Evolutionary conservation across 1,284 basidiomycete genomes (phyloP).

Genomic region (Ganoderma leucocontextum): DNA sequence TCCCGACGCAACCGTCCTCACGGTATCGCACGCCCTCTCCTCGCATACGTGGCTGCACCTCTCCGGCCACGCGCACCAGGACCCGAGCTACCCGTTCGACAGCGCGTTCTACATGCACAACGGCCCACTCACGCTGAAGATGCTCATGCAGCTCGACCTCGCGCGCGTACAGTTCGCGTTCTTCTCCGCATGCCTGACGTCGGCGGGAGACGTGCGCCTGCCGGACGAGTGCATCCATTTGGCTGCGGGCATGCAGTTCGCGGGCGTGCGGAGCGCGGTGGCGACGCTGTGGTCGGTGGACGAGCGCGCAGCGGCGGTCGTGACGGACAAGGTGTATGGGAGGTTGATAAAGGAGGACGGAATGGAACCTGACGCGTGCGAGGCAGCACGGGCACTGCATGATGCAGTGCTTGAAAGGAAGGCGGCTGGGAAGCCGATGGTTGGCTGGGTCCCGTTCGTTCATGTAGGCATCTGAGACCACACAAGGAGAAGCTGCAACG

Average conservation of each 20-base stretch:
- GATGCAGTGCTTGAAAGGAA: neutral
- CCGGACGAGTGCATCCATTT: neutral
- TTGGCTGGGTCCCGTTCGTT: neutral
- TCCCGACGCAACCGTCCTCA: neutral
- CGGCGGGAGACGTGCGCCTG: neutral
- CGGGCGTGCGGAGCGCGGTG: neutral
- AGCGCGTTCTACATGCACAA: neutral
- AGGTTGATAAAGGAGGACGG: neutral
- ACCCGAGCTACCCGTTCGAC: neutral
- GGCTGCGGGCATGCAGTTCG: neutral
- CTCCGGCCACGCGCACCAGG: neutral
- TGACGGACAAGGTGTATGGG: neutral
- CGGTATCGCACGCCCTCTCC: neutral
- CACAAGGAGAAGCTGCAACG: neutral
- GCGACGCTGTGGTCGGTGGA: neutral
- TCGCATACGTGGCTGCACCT: neutral
- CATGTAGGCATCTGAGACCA: neutral
- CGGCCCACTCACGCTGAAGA: no score
- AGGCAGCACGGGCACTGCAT: neutral
- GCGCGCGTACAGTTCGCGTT: neutral
- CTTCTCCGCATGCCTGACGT: neutral
- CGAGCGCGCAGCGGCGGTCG: neutral
- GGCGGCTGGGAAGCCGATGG: neutral
- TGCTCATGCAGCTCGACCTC: neutral
- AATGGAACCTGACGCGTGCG: neutral